phyloP scores from a whole-genome alignment of 1,284 basidiomycete genomes.

The Stygiomarasmius scandens region DNA sequence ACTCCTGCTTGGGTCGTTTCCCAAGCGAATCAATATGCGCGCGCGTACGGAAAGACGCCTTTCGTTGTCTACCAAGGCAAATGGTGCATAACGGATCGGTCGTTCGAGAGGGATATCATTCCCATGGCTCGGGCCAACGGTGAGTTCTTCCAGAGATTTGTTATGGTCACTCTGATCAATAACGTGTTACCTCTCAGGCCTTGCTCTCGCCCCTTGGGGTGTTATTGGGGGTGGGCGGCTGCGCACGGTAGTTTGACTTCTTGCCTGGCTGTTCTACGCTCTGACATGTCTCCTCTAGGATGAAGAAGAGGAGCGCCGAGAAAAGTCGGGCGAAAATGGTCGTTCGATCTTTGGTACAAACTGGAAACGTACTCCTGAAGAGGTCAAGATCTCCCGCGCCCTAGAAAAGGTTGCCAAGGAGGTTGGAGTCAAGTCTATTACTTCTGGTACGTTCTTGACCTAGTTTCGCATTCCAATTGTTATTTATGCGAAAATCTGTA shows the following conservation, averaged over 20 bases:
- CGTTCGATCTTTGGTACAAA: constrained; percentile 15
- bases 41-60: constrained; percentile 43
- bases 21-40: constrained; percentile 52
- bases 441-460: not conserved
- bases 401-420: not conserved
- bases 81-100: constrained; percentile 49
- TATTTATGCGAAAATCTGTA: not conserved
- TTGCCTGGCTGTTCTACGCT: too few species aligned
- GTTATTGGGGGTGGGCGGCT: constrained; percentile 41
- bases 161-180: not conserved
- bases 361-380: constrained; percentile 35
- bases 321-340: constrained; percentile 37
- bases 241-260: too few species aligned
- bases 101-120: constrained; percentile 56
- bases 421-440: not conserved
- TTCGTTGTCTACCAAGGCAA: constrained; percentile 57
- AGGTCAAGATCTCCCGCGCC: constrained; percentile 26
- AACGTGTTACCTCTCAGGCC: constrained; percentile 24
- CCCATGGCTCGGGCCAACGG: constrained; percentile 52
- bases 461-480: not conserved
- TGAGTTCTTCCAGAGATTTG: not conserved
- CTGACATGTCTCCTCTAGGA: too few species aligned
- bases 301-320: constrained; percentile 35
- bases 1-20: constrained; percentile 54
- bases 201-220: constrained; percentile 45